Conservation (phyloP, 2,329 filamentous ascomycete genomes). For the Colletotrichum orbiculare region DNA sequence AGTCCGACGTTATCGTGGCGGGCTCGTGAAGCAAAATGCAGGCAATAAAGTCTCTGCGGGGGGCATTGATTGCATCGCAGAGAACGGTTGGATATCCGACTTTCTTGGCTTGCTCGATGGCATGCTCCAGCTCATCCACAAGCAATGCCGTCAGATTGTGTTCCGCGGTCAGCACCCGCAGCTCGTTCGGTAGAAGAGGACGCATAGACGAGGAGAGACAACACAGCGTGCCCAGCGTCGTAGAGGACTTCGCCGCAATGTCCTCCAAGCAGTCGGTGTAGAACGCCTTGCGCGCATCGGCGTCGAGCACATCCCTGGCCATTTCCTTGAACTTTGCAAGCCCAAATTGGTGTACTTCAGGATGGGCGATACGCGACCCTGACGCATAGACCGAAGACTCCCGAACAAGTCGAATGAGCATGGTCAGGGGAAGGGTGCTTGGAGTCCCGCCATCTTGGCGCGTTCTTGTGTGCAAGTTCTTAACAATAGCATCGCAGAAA, state of each 20-base stretch:
- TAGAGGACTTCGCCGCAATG: conserved; percentile 70
- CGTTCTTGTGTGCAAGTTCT: conserved; percentile 57
- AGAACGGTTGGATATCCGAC: conserved; percentile 57
- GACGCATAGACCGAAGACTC: conserved; percentile 71
- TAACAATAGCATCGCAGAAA: conserved; percentile 69
- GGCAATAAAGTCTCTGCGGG: conserved; percentile 67
- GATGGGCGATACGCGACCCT: conserved; percentile 66
- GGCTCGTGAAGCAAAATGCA: conserved; percentile 71
- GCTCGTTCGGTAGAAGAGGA: conserved; percentile 58
- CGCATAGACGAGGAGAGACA: conserved; percentile 66
- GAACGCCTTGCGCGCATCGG: conserved; percentile 68
- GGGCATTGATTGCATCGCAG: conserved; percentile 59
- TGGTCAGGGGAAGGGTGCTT: conserved; percentile 58
- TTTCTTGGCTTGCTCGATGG: conserved; percentile 54
- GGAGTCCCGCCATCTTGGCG: conserved; percentile 48
- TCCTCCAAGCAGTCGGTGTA: conserved; percentile 76
- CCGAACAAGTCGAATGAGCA: conserved; percentile 75
- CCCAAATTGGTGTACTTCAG: conserved; percentile 73
- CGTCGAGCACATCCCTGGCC: conserved; percentile 64
- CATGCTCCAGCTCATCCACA: conserved; percentile 72
- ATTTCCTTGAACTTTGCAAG: conserved; percentile 70
- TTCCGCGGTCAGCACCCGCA: conserved; percentile 68
- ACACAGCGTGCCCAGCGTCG: conserved; percentile 79
- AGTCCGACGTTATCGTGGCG: conserved; percentile 68
- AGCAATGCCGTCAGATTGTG: conserved; percentile 71